These are phyloP conservation scores for Phialophora expanda DNA, from an alignment of 2,329 filamentous ascomycete species.

Conservation along the genomic window DNA sequence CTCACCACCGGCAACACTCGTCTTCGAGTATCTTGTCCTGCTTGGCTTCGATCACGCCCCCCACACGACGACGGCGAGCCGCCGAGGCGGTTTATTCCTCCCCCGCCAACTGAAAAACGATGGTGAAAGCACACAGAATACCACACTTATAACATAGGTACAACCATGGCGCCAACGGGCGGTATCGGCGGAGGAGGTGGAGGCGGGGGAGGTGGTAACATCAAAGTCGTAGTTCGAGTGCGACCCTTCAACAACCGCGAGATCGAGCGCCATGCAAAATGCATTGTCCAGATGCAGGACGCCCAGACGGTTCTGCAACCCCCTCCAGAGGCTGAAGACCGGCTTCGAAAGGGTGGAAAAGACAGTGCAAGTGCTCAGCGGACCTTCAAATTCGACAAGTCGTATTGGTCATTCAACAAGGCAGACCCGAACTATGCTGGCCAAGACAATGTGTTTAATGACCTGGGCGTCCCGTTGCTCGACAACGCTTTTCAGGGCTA, in stretches of 20 bases:
- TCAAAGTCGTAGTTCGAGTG: slow-evolving; percentile 98
- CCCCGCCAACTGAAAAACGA: slow-evolving; percentile 24
- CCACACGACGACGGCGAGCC: background rate
- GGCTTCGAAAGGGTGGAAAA: slow-evolving; percentile 56
- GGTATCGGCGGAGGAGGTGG: slow-evolving; percentile 25
- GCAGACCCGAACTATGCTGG: slow-evolving; percentile 81
- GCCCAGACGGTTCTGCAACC: slow-evolving; percentile 84
- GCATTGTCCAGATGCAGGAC: slow-evolving; percentile 95
- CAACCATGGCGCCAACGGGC: slow-evolving; percentile 64
- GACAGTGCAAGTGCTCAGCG: slow-evolving; percentile 68
- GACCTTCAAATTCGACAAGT: slow-evolving; percentile 92
- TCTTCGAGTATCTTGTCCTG: background rate
- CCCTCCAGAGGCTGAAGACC: slow-evolving; percentile 66
- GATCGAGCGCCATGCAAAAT: slow-evolving; percentile 89
- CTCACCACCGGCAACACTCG: background rate
- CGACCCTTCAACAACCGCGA: slow-evolving; percentile 97
- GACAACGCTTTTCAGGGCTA: slow-evolving; percentile 99
- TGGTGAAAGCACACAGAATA: slow-evolving; percentile 4
- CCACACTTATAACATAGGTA: slow-evolving; percentile 25
- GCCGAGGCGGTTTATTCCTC: background rate
- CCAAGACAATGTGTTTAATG: slow-evolving; percentile 85
- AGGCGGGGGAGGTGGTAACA: slow-evolving; percentile 74
- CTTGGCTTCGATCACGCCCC: background rate
- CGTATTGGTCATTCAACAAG: slow-evolving; percentile 97
- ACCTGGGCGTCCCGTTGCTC: slow-evolving; percentile 85